These are phyloP conservation scores for Calonectria crousiana DNA, from an alignment of 2,329 filamentous ascomycete species.

Conservation along the genomic window DNA sequence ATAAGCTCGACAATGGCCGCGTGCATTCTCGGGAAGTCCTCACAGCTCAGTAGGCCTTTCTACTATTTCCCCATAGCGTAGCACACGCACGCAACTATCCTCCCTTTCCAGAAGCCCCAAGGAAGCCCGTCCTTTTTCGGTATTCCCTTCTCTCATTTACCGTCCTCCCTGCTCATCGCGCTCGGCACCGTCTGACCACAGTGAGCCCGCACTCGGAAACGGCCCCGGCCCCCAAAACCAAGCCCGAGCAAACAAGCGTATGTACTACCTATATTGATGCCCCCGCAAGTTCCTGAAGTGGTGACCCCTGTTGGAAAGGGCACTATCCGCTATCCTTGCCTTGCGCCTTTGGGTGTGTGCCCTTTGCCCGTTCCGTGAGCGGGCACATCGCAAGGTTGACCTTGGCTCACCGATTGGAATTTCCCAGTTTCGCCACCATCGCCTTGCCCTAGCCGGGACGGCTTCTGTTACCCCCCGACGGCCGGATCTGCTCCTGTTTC, in stretches of 20 bases:
- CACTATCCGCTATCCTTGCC: conserved; percentile 10
- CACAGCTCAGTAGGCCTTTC: neutral
- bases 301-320: neutral
- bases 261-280: conserved; percentile 14
- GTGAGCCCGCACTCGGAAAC: neutral
- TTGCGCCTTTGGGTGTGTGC: neutral
- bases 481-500: conserved; percentile 6
- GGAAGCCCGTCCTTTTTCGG: neutral
- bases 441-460: conserved; percentile 5
- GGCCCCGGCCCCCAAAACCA: neutral
- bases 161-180: neutral
- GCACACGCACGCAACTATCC: neutral
- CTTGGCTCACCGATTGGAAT: conserved; percentile 35
- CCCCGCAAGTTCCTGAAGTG: neutral
- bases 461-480: conserved; percentile 17
- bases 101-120: neutral
- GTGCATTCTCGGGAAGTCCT: neutral
- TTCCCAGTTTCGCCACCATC: conserved; percentile 38
- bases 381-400: conserved; percentile 37
- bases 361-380: neutral
- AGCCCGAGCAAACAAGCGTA: conserved; percentile 16
- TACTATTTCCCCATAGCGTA: neutral
- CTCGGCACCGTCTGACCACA: neutral
- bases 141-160: neutral
- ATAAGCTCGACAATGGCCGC: neutral